A percentile compares a stretch with the other conserved stretches of the same genome.
Conservation (phyloP, 179 eudicot genomes). For the Vitellaria paradoxa region DNA sequence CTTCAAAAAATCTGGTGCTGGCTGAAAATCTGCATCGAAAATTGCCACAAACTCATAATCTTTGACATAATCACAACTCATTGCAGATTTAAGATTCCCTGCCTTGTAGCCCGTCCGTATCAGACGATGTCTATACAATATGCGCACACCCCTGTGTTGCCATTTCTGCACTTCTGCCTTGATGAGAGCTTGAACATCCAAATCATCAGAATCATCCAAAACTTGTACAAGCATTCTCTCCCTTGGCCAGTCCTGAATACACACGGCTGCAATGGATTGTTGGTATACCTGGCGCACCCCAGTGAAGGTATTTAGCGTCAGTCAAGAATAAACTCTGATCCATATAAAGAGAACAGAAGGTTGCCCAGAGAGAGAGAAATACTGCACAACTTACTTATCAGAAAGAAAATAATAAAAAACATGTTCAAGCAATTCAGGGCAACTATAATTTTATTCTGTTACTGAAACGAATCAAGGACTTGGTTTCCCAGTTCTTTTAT, state of each 20-base stretch:
- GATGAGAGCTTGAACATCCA: constrained; percentile 67
- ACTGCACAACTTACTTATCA: not conserved
- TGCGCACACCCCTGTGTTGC: constrained; percentile 83
- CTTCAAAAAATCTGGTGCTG: constrained; percentile 84
- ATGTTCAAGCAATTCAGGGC: not conserved
- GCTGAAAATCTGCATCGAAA: constrained; percentile 95
- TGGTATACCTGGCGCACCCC: constrained; percentile 59
- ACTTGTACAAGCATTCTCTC: constrained; percentile 93
- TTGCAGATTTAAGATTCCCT: constrained; percentile 91
- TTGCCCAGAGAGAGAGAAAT: not conserved
- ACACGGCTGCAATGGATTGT: constrained; percentile 81
- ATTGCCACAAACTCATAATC: constrained; percentile 92
- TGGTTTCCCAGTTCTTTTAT: not conserved
- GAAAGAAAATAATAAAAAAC: not conserved
- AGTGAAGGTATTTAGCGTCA: constrained; percentile 3
- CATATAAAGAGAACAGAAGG: not conserved
- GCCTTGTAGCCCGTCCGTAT: constrained; percentile 93
- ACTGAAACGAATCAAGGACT: not conserved
- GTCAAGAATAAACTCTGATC: not conserved
- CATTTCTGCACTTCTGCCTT: constrained; percentile 84
- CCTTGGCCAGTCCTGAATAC: constrained; percentile 85
- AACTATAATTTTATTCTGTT: not conserved
- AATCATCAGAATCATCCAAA: constrained; percentile 87
- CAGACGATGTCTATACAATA: constrained; percentile 86
- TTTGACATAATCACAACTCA: constrained; percentile 89